Evolutionary conservation across 2,329 filamentous ascomycete genomes (phyloP).

Genomic region (Fusarium phyllophilum): DNA sequence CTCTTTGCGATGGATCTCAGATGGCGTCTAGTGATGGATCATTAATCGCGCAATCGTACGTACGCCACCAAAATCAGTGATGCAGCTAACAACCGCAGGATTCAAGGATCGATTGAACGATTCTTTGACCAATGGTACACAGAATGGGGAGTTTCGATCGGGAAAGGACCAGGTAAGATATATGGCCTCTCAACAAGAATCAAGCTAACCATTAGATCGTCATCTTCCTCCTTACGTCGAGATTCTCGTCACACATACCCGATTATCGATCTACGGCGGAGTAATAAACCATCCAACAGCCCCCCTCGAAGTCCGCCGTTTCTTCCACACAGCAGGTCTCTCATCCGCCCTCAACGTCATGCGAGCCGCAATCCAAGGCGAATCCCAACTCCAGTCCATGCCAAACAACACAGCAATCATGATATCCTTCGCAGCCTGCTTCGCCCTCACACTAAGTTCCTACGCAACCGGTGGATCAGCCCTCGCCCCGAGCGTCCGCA

Average conservation of each 20-base stretch:
- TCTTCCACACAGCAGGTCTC: conserved; percentile 76
- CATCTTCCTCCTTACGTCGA: conserved; percentile 78
- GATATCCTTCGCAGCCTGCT: conserved; percentile 80
- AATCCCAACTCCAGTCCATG: conserved; percentile 76
- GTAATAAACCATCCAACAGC: conserved; percentile 81
- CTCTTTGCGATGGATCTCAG: conserved; percentile 68
- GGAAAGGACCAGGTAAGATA: conserved; percentile 60
- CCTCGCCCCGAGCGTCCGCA: conserved; percentile 70
- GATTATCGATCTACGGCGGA: conserved; percentile 77
- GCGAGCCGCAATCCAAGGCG: conserved; percentile 77
- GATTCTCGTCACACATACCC: conserved; percentile 77
- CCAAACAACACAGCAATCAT: conserved; percentile 83
- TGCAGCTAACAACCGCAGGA: conserved; percentile 48
- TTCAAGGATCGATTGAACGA: conserved; percentile 69
- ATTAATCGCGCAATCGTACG: conserved; percentile 63
- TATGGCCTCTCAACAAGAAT: rapidly evolving
- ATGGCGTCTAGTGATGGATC: conserved; percentile 60
- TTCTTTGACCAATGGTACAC: conserved; percentile 75
- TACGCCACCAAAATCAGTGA: background rate
- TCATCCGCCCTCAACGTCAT: conserved; percentile 80
- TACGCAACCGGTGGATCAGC: conserved; percentile 66
- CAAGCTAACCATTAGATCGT: conserved; percentile 51
- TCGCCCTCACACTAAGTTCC: conserved; percentile 71
- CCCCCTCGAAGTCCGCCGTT: conserved; percentile 74
- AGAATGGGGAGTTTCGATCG: conserved; percentile 69